Evolutionary conservation across 2,329 filamentous ascomycete genomes (phyloP).

Genomic region (Beauveria sp.): DNA sequence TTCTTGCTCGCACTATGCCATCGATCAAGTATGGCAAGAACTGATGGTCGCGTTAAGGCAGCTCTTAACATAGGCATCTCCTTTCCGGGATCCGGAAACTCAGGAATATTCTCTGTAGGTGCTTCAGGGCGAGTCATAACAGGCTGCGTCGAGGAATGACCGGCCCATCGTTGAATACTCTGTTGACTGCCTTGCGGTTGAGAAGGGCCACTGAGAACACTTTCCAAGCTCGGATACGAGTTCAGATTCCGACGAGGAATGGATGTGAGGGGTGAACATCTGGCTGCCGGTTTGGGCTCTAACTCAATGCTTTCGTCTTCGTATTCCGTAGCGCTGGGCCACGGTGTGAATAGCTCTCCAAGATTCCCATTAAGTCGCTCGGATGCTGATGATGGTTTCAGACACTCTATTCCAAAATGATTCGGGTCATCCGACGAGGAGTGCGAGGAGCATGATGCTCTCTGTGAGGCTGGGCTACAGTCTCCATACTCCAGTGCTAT

Average conservation of each 20-base stretch:
- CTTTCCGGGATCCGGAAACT: neutral
- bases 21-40: conserved; percentile 15
- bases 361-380: neutral
- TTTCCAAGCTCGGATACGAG: neutral
- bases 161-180: neutral
- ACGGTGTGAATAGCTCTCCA: neutral
- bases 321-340: neutral
- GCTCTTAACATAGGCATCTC: neutral
- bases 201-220: no score
- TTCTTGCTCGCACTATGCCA: conserved; percentile 14
- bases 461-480: conserved; percentile 19
- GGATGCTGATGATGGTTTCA: neutral
- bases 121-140: neutral
- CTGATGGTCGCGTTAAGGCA: conserved; percentile 3
- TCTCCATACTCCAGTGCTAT: conserved; percentile 60
- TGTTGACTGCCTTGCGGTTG: neutral
- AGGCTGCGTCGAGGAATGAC: neutral
- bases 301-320: neutral
- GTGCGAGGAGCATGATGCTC: neutral
- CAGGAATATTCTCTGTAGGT: neutral
- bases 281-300: neutral
- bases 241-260: neutral
- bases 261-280: neutral
- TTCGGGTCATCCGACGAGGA: neutral
- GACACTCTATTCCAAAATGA: neutral